Evolutionary conservation across 2,329 filamentous ascomycete species (phyloP), one percentile per base, ranked within the genome.

Genomic region (Cladophialophora immunda): DNA sequence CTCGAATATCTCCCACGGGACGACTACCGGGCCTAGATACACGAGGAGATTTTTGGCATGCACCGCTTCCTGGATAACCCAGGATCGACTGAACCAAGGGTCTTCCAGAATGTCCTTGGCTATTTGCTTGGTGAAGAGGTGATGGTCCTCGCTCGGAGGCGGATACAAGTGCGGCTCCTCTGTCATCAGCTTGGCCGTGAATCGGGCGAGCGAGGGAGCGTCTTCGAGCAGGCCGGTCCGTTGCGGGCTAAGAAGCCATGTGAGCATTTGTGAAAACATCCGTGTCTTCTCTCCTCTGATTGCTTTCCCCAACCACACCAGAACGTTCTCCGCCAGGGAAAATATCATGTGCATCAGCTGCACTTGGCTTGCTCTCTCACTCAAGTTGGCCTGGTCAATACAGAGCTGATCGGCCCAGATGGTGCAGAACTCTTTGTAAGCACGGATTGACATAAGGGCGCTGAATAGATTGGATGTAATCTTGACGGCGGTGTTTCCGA

Each of bases 31-130:
- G 17, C 38, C 38, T 45, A 45, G 38, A 19, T 45, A 45, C 17
- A 45, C 38, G 38, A 45, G 38, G 17, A 45, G 38, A 19, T 19
- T 45, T 45, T 45, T 45, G 38, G 38, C 38, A 7, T 45, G 38
- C 9, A 45, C 38, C 38, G 38, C 38, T 22, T 54, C 50, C 50
- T 54, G 50, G 13, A 54, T 29, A 2, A 54, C 50, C 50, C 50
- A 54, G 11, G 29, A 54, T 27, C 50, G 5, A n/a, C 50, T 54
- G 25, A 54, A 54, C 50, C 50, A 54, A 4, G 50, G 50, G 4
- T 54, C 29, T 30, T 54, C 29, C 50, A 54, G n/a, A 15, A 54
- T 27, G 13, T 54, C 25, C 30, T 58, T 36, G 55, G 19, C 38
- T 19, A 45, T 45, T 45, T 45, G 38, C 17, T 45, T 45, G 38